Conservation (phyloP, 768 basidiomycete genomes). For the Lentinula edodes region DNA sequence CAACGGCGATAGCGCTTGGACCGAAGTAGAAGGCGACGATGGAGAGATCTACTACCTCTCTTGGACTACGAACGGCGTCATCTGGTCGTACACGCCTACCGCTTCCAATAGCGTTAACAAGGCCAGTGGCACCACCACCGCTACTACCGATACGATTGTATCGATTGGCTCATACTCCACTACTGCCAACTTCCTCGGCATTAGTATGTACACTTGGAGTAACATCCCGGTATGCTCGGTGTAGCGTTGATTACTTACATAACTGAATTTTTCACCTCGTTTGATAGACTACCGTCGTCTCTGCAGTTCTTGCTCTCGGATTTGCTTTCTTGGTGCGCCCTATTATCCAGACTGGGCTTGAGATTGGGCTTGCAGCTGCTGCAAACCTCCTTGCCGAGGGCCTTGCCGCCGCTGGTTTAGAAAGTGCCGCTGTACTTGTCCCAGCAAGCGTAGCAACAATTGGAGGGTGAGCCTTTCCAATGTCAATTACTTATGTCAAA, state of each 20-base stretch:
- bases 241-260: background rate
- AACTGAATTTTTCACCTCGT: background rate
- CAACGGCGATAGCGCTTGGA: background rate
- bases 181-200: background rate
- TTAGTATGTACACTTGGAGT: background rate
- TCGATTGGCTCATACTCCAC: background rate
- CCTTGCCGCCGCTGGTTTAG: background rate
- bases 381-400: background rate
- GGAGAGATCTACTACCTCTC: background rate
- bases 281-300: background rate
- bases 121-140: background rate
- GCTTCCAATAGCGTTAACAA: background rate
- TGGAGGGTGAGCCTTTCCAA: background rate
- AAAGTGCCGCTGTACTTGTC: background rate
- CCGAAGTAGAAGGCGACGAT: background rate
- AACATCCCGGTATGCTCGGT: background rate
- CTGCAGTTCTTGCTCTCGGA: background rate
- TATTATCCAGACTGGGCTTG: background rate
- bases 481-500: background rate
- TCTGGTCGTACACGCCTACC: background rate
- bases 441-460: background rate
- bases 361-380: background rate
- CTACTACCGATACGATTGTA: background rate
- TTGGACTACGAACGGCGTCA: background rate
- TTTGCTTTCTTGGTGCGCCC: background rate